Base-by-base conservation (phyloP, 441 rosid genomes). In the Flueggea neowawraea region DNA sequence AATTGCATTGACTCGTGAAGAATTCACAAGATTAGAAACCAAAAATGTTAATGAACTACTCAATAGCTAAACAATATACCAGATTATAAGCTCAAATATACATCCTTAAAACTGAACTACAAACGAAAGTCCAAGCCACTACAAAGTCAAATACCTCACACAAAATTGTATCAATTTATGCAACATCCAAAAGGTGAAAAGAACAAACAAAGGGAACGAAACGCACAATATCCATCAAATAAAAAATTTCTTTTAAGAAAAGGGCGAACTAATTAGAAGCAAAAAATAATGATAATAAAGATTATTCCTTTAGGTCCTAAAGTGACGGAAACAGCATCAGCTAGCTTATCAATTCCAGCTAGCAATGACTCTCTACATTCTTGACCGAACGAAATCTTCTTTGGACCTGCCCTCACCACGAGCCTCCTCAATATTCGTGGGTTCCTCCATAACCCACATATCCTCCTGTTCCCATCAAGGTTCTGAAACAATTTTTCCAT, bases 251-350 rank as follows among this genome's bases (percentile, higher is more conserved):
- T 16, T 41, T 54, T 16, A n/a, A 12, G 31, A 43, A 64, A 49
- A 39, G 12, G 47, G 57, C 51, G 22, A 17, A 52, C 31, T 50
- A 68, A 5, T 41, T 55, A 61, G 61, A 43, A 43, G 45, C 45
- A 43, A 22, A 22, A 1, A 22, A 22, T 22, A 22, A 22, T 22
- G 45, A 6, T 43, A 43, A 43, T 3, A 11, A 43, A 43, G 12
- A 43, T 43, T 67, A 51, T 58, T 88, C 97, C 96, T 84, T 78
- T 77, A n/a, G 97, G 98, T 0, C 96, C 96, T 50, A 88, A 77
- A 58, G 98, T 94, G 63, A 77, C 73, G 72, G 98, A 84, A 66
- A 94, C 97, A 69, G 96, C 93, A 75, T 87, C 95, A 47, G 97
- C 95, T 64, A 94, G 68, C 75, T 90, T 89, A 79, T 94, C 91